Base-by-base conservation (phyloP, 2,329 filamentous ascomycete genomes). In the Diaporthe sp. region DNA sequence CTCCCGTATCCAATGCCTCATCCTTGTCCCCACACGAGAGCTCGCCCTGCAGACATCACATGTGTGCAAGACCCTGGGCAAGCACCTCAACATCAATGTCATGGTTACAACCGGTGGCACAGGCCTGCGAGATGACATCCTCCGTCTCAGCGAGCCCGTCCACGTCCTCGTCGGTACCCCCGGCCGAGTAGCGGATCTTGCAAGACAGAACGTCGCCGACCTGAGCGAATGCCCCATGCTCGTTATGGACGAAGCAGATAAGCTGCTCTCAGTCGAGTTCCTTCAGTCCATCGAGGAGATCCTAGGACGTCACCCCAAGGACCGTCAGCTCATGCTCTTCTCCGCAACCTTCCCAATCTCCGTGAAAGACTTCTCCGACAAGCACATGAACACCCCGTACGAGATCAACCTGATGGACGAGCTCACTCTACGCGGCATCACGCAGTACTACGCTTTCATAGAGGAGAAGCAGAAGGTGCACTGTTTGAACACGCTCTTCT, bases 361-460 rank as follows among this genome's bases (percentile, higher is more conserved):
- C 73, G 97, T 99, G 82, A 98, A 99, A 88, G 93, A 94, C 81
- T 99, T 99, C 87, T 98, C 94, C 83, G 97, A 99, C 85, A 98
- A 98, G 87, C 97, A 99, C 88, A 98, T 99, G 95, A 90, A 90
- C 79, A 94, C 93, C 79, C 97, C 97, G 4, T 98, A 98, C 83
- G 97, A 99, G 86, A 99, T 99, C 87, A 99, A 99, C 83, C 91
- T 99, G 72, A 99, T 99, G 97, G 97, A 99, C 83, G 97, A 99
- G 85, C 93, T 99, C 77, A 99, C 97, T 17, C 92, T 99, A 44
- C 94, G 97, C 76, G 97, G 97, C 88, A 98, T 99, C 82, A 99
- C 97, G 0, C 97, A 99, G 84, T 99, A 98, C 87, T 99, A 99
- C 83, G 97, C 97, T 57, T 99, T 98, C 80, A 97, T 99, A 71